Evolutionary conservation across 2,329 filamentous ascomycete species (phyloP), one percentile per base, ranked within the genome.

Genomic region (Microdochium bolleyi): DNA sequence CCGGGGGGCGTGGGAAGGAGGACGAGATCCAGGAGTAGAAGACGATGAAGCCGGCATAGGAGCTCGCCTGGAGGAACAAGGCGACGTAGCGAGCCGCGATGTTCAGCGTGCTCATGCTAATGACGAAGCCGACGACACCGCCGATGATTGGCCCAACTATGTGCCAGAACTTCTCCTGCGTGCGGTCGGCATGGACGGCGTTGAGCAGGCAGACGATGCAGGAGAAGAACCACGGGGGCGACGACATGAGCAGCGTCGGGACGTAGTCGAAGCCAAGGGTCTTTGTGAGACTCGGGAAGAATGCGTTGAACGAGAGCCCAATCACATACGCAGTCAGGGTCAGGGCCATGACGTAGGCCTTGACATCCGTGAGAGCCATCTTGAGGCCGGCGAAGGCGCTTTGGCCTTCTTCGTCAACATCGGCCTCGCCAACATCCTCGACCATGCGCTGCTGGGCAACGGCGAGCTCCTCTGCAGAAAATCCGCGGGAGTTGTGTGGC

Each of bases 341-440:
- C 7, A 84, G 52, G 74, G 83, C 83, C 77, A 85, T 79, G 55
- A 85, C 60, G 60, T 83, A 85, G 56, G 84, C 80, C 70, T 84
- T 85, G 57, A 68, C 16, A 56, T 85, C 83, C 64, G 78, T 81
- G 50, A 83, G 61, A 0, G 80, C 79, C 75, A 85, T 79, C 51
- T 77, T 69, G 27, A 83, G 64, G 10, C 82, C 82, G 9, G 73
- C 73, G 55, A 80, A 76, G 2, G 71, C 61, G 2, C 74, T 74
- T 58, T 80, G 72, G n/a, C 74, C 71, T 1, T 69, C 67, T 0
- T 71, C 70, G 58, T 83, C 79, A 7, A 67, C 69, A 54, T 82
- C 79, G 1, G 75, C 76, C 62, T 82, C 77, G 41, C 78, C 79
- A 1, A 80, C 77, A 57, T 83, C 80, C 63, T 82, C 79, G 2